Evolutionary conservation across 345 rosid genomes (phyloP), one percentile per base, ranked within the genome.

Genomic region (Murraya paniculata): DNA sequence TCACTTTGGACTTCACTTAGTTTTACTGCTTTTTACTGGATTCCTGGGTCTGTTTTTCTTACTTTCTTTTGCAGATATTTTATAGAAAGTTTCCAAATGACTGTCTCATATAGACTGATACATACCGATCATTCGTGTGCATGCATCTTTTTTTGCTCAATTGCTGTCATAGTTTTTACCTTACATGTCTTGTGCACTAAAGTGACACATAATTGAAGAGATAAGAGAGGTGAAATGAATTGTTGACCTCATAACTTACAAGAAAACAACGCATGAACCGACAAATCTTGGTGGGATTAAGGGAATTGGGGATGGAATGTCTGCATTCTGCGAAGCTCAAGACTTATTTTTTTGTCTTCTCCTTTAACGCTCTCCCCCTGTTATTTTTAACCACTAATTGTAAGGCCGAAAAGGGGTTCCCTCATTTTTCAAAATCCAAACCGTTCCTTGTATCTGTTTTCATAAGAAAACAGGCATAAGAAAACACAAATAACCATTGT

Each of bases 231-330:
- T 48, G 73, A 39, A 53, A 64, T 35, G 78, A 57, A 68, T 28
- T 48, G 84, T 77, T 81, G 83, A 76, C 69, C 24, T 81, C 71
- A 66, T 4, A 71, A 64, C 50, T 45, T 2, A 13, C 13, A 11
- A 45, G 82, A 79, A 76, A 80, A 62, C 55, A 78, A 76, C 78
- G 36, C 30, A 80, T 77, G 86, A 79, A 60, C 87, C 89, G 90
- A 88, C 91, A 88, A 36, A 39, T 76, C 11, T 38, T 86, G 87
- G 88, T 85, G 93, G 89, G 64, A 53, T 65, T 24, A 78, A 65
- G 76, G 79, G 71, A 81, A 72, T 80, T 67, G 81, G 59, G 84
- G 83, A 79, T 79, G 73, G 64, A 80, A 81, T 82, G 82, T 84
- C 85, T 66, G 76, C 81, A 74, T 45, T 45, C 50, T 45, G 18